phyloP scores from a whole-genome alignment of 257 asterid species.

The Nemophila menziesii region DNA sequence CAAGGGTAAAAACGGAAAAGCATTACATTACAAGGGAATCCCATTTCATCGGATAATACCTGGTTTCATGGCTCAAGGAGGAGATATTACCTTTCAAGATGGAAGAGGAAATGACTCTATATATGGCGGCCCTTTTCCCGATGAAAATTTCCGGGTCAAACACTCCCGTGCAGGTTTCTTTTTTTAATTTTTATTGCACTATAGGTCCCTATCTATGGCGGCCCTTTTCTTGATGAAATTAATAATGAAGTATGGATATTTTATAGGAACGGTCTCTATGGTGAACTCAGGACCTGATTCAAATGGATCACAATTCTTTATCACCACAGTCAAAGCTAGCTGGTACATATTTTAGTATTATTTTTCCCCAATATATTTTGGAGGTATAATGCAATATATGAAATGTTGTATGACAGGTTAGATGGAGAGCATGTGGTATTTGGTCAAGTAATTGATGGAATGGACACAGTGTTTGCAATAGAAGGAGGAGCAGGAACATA shows the following conservation, averaged over 20 bases:
- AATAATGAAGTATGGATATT: constrained; percentile 4
- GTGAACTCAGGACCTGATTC: constrained; percentile 94
- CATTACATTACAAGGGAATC: constrained; percentile 82
- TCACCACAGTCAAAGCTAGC: constrained; percentile 82
- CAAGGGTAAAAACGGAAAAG: constrained; percentile 56
- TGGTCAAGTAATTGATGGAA: constrained; percentile 86
- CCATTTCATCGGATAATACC: constrained; percentile 94
- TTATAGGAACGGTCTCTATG: constrained; percentile 72
- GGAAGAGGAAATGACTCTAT: constrained; percentile 82
- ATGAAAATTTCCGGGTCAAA: constrained; percentile 79
- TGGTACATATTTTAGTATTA: constrained; percentile 31
- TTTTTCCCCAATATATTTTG: not conserved
- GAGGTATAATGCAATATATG: not conserved
- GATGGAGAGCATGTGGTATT: constrained; percentile 89
- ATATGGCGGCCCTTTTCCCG: constrained; percentile 47
- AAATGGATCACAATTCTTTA: constrained; percentile 91
- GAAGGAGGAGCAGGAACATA: constrained; percentile 98
- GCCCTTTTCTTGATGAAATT: too few species aligned
- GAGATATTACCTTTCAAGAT: constrained; percentile 64
- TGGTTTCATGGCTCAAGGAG: constrained; percentile 98
- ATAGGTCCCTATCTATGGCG: not conserved
- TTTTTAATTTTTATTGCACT: not conserved
- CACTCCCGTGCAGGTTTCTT: constrained; percentile 67
- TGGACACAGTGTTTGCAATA: constrained; percentile 85
- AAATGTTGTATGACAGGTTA: constrained; percentile 40